phyloP scores from a whole-genome alignment of 352 stramenopile species.

The Phytophthora fragariaefolia region DNA sequence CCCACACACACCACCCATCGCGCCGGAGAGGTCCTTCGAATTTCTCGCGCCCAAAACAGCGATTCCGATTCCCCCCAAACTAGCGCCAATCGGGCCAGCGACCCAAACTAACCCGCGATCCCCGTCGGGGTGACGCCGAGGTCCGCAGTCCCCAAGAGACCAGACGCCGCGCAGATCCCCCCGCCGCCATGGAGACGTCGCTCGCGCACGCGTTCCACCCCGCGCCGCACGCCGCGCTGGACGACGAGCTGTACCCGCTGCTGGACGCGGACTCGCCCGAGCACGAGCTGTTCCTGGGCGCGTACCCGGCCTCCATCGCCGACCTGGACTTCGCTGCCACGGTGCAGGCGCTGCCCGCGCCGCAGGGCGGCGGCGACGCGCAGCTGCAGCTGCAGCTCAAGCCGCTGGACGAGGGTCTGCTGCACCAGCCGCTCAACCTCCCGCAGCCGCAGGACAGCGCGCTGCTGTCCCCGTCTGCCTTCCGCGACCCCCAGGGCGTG shows the following conservation, averaged over 20 bases:
- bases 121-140: conserved; percentile 2
- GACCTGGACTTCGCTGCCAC: conserved; percentile 74
- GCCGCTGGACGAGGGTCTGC: conserved; percentile 16
- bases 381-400: conserved; percentile 26
- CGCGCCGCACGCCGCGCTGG: conserved; percentile 22
- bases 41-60: conserved; percentile 5
- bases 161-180: conserved; percentile 15
- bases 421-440: conserved; percentile 38
- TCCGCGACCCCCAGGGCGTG: conserved; percentile 23
- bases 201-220: conserved; percentile 64
- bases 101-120: too few relatives aligned
- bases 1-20: background rate
- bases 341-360: conserved; percentile 53
- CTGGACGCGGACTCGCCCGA: conserved; percentile 50
- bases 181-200: conserved; percentile 32
- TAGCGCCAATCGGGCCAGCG: conserved; percentile 4
- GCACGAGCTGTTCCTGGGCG: conserved; percentile 62
- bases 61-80: background rate
- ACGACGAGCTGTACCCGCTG: conserved; percentile 74
- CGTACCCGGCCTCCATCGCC: conserved; percentile 60
- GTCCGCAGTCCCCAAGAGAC: conserved; percentile 28
- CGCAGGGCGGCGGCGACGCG: conserved; percentile 23
- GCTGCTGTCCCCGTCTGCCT: conserved; percentile 27
- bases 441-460: conserved; percentile 21
- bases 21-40: background rate